Evolutionary conservation across 225 moss, liverwort and hornwort genomes (phyloP).

Genomic region (Sphagnum tenellum): DNA sequence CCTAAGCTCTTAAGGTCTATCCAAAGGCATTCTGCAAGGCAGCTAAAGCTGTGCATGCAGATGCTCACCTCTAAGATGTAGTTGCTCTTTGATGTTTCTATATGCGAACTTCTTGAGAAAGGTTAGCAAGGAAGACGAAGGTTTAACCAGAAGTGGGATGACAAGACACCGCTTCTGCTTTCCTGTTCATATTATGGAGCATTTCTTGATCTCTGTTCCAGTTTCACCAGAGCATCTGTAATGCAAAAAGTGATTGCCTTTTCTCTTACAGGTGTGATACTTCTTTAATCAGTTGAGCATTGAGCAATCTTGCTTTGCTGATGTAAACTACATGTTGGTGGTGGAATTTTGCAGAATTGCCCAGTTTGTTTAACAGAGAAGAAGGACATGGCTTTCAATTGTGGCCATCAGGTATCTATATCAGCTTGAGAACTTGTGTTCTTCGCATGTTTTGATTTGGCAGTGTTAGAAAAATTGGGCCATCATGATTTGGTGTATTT

Average conservation of each 20-base stretch:
- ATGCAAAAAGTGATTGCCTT: background rate
- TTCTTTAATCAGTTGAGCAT: background rate
- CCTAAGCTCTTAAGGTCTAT: too few relatives aligned
- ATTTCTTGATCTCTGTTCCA: too few relatives aligned
- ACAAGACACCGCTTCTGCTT: too few relatives aligned
- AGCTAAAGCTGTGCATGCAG: background rate
- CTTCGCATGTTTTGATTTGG: background rate
- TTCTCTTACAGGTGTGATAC: background rate
- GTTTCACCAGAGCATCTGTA: too few relatives aligned
- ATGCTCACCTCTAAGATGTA: background rate
- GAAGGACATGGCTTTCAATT: slow-evolving; percentile 54
- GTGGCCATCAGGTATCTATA: slow-evolving; percentile 23
- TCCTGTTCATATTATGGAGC: too few relatives aligned
- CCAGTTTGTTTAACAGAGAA: slow-evolving; percentile 35
- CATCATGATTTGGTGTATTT: background rate
- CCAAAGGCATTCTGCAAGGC: too few relatives aligned
- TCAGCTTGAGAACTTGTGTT: background rate
- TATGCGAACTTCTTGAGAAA: too few relatives aligned
- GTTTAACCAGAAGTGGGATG: too few relatives aligned
- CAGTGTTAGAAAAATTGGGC: background rate
- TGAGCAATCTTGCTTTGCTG: background rate
- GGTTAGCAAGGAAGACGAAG: too few relatives aligned
- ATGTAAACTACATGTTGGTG: background rate
- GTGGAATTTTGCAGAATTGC: slow-evolving; percentile 15
- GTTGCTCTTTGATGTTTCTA: too few relatives aligned